These are phyloP conservation scores for Lentinula raphanica DNA, from an alignment of 768 basidiomycete species.

Conservation along the genomic window DNA sequence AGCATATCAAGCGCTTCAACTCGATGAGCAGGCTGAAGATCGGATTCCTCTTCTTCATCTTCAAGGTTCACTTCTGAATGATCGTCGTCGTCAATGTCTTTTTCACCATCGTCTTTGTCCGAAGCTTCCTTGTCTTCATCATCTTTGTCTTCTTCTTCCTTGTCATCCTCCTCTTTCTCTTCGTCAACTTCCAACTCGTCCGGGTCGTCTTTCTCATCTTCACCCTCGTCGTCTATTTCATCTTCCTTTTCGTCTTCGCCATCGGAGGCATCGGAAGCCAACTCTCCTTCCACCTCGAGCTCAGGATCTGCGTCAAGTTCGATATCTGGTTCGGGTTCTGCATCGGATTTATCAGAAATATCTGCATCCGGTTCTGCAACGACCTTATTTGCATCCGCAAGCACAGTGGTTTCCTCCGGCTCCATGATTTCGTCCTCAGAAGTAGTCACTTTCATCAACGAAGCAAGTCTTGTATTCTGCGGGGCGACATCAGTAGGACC, in stretches of 20 bases:
- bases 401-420: background rate
- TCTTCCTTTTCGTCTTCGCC: constrained; percentile 16
- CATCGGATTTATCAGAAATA: background rate
- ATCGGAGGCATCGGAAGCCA: constrained; percentile 14
- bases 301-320: background rate
- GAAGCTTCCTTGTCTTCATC: constrained; percentile 21
- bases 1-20: constrained; percentile 86
- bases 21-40: constrained; percentile 76
- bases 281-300: background rate
- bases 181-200: constrained; percentile 25
- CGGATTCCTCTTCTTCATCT: constrained; percentile 29
- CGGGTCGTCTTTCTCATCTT: constrained; percentile 9
- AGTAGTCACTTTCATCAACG: background rate
- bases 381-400: background rate
- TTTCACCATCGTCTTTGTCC: constrained; percentile 6
- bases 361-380: background rate
- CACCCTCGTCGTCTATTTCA: constrained; percentile 13
- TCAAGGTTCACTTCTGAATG: constrained; percentile 14
- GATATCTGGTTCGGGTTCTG: background rate
- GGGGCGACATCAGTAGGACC: background rate
- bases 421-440: background rate
- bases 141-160: constrained; percentile 18
- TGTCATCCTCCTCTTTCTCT: constrained; percentile 9
- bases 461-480: background rate
- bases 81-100: constrained; percentile 7